Evolutionary conservation across 805 yeast genomes (phyloP).

Genomic region (Schwanniomyces vanrijiae): DNA sequence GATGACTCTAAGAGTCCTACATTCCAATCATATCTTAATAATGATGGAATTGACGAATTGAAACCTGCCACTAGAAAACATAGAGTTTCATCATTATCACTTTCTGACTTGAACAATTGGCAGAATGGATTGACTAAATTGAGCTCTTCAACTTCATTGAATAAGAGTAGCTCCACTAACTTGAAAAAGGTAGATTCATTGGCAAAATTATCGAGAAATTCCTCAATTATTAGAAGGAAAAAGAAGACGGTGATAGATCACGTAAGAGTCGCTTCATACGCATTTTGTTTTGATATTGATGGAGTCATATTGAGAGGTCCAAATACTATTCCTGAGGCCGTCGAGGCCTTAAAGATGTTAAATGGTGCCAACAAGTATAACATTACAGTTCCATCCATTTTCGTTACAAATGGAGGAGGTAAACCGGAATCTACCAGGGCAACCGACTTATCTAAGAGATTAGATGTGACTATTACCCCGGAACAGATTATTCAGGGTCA

Average conservation of each 20-base stretch:
- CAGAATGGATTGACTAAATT: slow-evolving; percentile 45
- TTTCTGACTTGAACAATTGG: slow-evolving; percentile 69
- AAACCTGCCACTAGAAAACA: slow-evolving; percentile 62
- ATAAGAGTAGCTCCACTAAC: slow-evolving; percentile 33
- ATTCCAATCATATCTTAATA: slow-evolving; percentile 60
- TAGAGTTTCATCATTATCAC: slow-evolving; percentile 63
- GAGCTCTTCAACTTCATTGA: slow-evolving; percentile 34
- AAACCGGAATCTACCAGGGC: slow-evolving; percentile 76
- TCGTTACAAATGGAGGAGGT: slow-evolving; percentile 93
- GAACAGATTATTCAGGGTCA: slow-evolving; percentile 91
- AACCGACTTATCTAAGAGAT: slow-evolving; percentile 61
- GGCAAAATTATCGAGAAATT: slow-evolving; percentile 47
- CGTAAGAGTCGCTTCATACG: slow-evolving; percentile 73
- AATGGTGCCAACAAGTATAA: slow-evolving; percentile 78
- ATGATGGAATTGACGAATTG: slow-evolving; percentile 70
- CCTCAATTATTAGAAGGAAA: slow-evolving; percentile 45
- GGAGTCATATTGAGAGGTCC: slow-evolving; percentile 89
- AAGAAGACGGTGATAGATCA: slow-evolving; percentile 62
- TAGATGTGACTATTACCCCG: slow-evolving; percentile 60
- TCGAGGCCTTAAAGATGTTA: slow-evolving; percentile 66
- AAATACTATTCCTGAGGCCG: slow-evolving; percentile 78
- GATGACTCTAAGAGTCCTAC: slow-evolving; percentile 14
- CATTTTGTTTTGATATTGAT: slow-evolving; percentile 91
- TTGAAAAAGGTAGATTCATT: slow-evolving; percentile 44
- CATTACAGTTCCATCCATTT: slow-evolving; percentile 78